Conservation (phyloP, 805 yeast genomes). For the Kazachstania viticola region DNA sequence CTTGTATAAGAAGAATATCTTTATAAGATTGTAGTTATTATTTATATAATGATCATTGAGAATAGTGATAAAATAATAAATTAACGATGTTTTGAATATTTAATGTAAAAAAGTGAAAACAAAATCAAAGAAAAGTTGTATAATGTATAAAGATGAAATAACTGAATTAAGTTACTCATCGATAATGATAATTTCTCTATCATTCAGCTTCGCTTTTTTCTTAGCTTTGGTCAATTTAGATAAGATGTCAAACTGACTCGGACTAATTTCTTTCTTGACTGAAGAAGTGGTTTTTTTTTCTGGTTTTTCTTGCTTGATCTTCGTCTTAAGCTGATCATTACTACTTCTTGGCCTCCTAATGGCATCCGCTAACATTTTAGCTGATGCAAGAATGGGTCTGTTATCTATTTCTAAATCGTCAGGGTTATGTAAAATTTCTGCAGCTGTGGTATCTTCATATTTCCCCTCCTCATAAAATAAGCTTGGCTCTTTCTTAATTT, state of each 20-base stretch:
- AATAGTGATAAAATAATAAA: no score
- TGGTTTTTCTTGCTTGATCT: no score
- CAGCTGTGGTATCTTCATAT: conserved; percentile 21
- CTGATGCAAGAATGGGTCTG: conserved; percentile 23
- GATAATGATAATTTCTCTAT: conserved; percentile 22
- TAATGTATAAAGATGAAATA: background rate
- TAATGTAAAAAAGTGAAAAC: no score
- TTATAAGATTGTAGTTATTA: conserved; percentile 21
- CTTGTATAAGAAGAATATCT: conserved; percentile 22
- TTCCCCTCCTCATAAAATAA: no score
- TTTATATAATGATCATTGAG: background rate
- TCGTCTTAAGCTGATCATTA: background rate
- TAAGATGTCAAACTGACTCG: conserved; percentile 21
- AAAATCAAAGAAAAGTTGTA: no score
- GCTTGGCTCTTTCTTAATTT: no score
- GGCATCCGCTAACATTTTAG: conserved; percentile 21
- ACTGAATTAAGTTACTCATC: conserved; percentile 6
- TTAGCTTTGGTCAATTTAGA: conserved; percentile 23
- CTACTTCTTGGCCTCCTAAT: conserved; percentile 6
- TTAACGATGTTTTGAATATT: no score
- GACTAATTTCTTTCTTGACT: conserved; percentile 8
- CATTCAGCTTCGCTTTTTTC: conserved; percentile 18
- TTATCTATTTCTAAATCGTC: conserved; percentile 17
- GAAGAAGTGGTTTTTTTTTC: no score
- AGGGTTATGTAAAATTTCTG: conserved; percentile 25